These are phyloP conservation scores for Hanseniaspora meyeri DNA, from an alignment of 805 yeast genomes.

Conservation along the genomic window DNA sequence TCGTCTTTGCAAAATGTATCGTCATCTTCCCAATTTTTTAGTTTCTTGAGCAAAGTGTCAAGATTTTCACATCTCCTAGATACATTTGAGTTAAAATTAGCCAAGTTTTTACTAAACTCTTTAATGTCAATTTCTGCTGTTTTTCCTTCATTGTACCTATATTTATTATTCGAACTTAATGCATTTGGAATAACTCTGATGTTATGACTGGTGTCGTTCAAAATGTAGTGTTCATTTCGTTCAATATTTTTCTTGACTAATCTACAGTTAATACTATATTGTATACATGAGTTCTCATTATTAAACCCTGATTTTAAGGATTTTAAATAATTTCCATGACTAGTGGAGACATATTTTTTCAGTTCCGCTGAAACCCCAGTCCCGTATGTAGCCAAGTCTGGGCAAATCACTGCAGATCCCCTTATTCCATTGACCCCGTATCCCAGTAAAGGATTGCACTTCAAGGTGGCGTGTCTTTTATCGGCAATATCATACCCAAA, in stretches of 20 bases:
- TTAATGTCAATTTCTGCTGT: constrained; percentile 15
- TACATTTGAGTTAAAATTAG: neutral
- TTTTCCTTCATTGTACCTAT: constrained; percentile 17
- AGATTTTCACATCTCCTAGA: neutral
- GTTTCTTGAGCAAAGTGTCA: neutral
- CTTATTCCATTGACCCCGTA: constrained; percentile 40
- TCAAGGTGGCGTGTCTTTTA: constrained; percentile 20
- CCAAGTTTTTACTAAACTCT: constrained; percentile 13
- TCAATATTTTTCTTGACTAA: constrained; percentile 36
- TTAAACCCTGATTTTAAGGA: constrained; percentile 40
- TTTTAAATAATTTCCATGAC: constrained; percentile 38
- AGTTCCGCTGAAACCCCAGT: neutral
- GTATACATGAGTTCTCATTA: constrained; percentile 35
- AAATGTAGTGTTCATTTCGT: constrained; percentile 23
- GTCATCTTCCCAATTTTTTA: constrained; percentile 6
- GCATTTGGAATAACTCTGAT: constrained; percentile 31
- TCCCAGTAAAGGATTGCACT: constrained; percentile 34
- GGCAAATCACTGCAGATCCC: constrained; percentile 43
- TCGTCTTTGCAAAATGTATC: neutral
- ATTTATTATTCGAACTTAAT: constrained; percentile 18
- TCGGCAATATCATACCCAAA: constrained; percentile 28
- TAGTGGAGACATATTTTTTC: neutral
- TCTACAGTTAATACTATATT: constrained; percentile 45
- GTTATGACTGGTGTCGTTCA: constrained; percentile 29
- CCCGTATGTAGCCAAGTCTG: constrained; percentile 28